Evolutionary conservation across 2,329 filamentous ascomycete species (phyloP).

Genomic region (Ploettnerulaceae sp.): DNA sequence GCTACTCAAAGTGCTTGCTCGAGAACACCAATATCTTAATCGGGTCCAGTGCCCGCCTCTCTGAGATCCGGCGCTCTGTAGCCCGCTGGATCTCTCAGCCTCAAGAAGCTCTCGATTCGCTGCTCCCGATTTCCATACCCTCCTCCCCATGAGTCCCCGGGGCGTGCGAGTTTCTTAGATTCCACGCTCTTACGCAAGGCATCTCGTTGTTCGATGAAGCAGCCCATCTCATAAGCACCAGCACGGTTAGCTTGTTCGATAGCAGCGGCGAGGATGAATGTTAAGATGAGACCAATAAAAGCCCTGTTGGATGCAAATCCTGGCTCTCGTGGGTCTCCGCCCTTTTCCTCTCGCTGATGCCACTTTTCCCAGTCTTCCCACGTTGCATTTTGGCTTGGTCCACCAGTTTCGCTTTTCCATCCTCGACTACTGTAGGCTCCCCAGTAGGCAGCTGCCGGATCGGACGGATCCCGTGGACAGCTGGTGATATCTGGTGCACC

Average conservation of each 20-base stretch:
- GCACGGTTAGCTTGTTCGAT: constrained; percentile 69
- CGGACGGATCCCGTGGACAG: too few relatives aligned
- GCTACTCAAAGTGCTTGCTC: too few relatives aligned
- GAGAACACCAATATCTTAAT: too few relatives aligned
- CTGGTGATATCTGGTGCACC: constrained; percentile 39
- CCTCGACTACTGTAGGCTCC: constrained; percentile 27
- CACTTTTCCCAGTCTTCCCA: constrained; percentile 98
- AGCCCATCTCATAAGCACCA: constrained; percentile 54
- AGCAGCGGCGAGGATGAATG: constrained; percentile 64
- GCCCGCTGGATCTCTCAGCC: constrained; percentile 56
- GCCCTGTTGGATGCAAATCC: constrained; percentile 72
- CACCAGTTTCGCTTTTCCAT: constrained; percentile 29
- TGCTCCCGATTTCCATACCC: constrained; percentile 52
- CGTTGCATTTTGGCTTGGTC: constrained; percentile 71
- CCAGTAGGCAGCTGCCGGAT: constrained; percentile 25
- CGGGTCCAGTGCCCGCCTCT: too few relatives aligned
- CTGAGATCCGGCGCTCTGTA: too few relatives aligned
- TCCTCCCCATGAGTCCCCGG: constrained; percentile 47
- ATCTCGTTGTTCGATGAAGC: constrained; percentile 61
- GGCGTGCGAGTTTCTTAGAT: constrained; percentile 55
- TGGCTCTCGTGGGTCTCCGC: constrained; percentile 48
- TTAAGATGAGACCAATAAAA: constrained; percentile 69
- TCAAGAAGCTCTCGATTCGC: constrained; percentile 72
- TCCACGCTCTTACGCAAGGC: constrained; percentile 62
- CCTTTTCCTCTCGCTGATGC: constrained; percentile 50